Percentiles rank a stretch among this genome's conserved stretches.
phyloP scores from a whole-genome alignment of 1,284 basidiomycete species.

The Boletus hoseneyae region DNA sequence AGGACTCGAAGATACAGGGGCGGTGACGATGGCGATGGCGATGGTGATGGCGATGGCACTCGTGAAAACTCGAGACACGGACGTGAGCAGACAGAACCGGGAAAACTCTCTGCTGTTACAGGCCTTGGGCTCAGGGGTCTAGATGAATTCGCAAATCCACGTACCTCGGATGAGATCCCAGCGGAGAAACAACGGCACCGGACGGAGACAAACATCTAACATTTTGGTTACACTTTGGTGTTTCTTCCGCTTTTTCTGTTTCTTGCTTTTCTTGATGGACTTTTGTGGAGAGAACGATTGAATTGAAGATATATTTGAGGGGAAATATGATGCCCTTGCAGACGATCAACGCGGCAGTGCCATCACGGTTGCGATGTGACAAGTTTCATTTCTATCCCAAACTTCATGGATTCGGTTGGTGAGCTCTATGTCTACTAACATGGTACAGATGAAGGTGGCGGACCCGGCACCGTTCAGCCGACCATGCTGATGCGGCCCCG shows the following conservation, averaged over 20 bases:
- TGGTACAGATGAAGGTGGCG: no score
- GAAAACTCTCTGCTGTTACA: slow-evolving; percentile 25
- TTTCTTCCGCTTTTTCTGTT: background rate
- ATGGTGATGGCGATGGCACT: slow-evolving; percentile 2
- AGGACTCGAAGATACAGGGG: background rate
- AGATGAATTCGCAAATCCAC: slow-evolving; percentile 19
- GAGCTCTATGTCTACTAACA: no score
- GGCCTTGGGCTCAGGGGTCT: slow-evolving; percentile 31
- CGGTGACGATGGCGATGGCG: slow-evolving; percentile 1
- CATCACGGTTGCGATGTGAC: no score
- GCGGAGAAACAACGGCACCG: slow-evolving; percentile 5
- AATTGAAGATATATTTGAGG: background rate
- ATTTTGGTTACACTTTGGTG: background rate
- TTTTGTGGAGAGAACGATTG: background rate
- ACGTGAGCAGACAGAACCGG: slow-evolving; percentile 14
- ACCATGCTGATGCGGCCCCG: no score
- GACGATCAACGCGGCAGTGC: background rate
- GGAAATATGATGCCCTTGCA: background rate
- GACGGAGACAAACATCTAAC: slow-evolving; percentile 5
- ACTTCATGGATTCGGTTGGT: no score
- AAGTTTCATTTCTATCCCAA: no score
- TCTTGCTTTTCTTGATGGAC: background rate
- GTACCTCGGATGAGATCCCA: slow-evolving; percentile 9
- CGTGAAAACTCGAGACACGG: slow-evolving; percentile 11
- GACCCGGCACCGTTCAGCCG: no score